Evolutionary conservation across 2,329 filamentous ascomycete species (phyloP), one percentile per base, ranked within the genome.

Genomic region (Penicillium sp.): DNA sequence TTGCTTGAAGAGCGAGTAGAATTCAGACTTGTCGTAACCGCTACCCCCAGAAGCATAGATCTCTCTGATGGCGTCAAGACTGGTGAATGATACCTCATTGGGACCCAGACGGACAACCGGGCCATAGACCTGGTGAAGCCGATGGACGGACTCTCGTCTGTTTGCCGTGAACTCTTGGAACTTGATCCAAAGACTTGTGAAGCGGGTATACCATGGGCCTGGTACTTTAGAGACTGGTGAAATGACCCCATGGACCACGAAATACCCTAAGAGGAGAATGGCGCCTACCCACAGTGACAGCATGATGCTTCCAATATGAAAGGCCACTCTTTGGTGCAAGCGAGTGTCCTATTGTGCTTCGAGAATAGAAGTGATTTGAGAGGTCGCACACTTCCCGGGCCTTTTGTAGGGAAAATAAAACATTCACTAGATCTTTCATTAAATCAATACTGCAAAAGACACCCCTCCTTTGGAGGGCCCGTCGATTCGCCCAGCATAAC

Each of bases 21-120:
- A 71, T 37, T 72, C 71, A 0, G 74, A 75, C 58, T 75, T 76
- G 50, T 76, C 73, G 56, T 75, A 76, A 1, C 73, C 74, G 53
- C 73, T 75, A 0, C 73, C 73, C 6, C 72, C 72, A 2, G 69
- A 71, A 1, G 67, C 63, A 57, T 74, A 74, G 11, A 74, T 74
- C 31, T 71, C 71, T 35, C 69, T 70, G 20, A 74, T 69, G 2
- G 68, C 71, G 22, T 71, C 66, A 6, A 71, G 34, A 17, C 64
- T 68, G 1, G 64, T 66, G 37, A 75, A 73, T 1, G 71, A 73
- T 11, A 71, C 62, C 54, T 74, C 72, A 48, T 73, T 71, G 0
- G 73, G 71, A 1, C 67, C 63, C 6, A 75, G 55, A 1, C 72
- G 69, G 14, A 74, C 71, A 1, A 70, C 62, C 8, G 68, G 60